These are phyloP conservation scores for Blastobotrys indianensis DNA, from an alignment of 1,139 yeast species.

Conservation along the genomic window DNA sequence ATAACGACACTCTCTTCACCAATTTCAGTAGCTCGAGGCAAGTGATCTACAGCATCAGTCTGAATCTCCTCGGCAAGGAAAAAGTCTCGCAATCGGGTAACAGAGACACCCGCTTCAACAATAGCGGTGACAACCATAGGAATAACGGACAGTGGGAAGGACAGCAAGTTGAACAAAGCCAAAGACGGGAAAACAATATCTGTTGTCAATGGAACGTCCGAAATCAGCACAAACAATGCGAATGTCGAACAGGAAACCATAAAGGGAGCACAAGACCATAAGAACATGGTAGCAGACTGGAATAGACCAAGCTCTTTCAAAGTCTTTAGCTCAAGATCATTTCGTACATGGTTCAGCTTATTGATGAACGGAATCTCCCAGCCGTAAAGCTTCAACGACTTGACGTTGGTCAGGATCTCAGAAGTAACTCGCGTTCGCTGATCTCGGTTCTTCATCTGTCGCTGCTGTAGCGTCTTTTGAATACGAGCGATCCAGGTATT, in stretches of 20 bases:
- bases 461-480: conserved; percentile 74
- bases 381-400: conserved; percentile 85
- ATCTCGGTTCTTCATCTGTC: conserved; percentile 63
- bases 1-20: conserved; percentile 72
- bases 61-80: conserved; percentile 77
- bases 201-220: conserved; percentile 68
- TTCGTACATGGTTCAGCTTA: conserved; percentile 73
- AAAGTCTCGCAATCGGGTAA: conserved; percentile 67
- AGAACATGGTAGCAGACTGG: conserved; percentile 65
- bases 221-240: conserved; percentile 66
- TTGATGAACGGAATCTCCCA: conserved; percentile 88
- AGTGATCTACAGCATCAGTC: conserved; percentile 60
- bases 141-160: conserved; percentile 89
- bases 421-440: conserved; percentile 68
- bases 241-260: conserved; percentile 89
- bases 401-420: conserved; percentile 86
- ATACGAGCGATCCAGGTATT: conserved; percentile 67
- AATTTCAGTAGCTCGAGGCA: conserved; percentile 44
- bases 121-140: conserved; percentile 85
- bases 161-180: conserved; percentile 66
- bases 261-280: conserved; percentile 86
- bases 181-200: conserved; percentile 95
- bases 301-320: conserved; percentile 72
- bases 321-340: conserved; percentile 78
- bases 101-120: conserved; percentile 87